Percentiles rank a stretch among this genome's conserved stretches.
Evolutionary conservation across 345 rosid species (phyloP).

Genomic region (Eucalyptus camaldulensis): DNA sequence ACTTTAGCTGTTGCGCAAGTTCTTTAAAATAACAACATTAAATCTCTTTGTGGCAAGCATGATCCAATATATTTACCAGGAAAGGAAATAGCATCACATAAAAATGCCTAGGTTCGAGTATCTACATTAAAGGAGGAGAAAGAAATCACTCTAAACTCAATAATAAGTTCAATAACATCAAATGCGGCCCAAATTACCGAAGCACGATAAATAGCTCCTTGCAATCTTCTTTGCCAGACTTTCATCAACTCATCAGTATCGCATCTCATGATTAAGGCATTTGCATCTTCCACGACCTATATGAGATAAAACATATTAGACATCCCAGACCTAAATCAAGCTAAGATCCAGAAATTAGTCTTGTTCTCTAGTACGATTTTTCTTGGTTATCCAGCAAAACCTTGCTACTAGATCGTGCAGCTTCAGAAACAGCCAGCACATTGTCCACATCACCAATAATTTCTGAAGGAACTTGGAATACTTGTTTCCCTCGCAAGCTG

Average conservation of each 20-base stretch:
- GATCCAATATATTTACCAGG: neutral
- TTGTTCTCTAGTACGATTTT: neutral
- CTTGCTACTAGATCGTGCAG: constrained; percentile 48
- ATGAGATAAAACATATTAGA: neutral
- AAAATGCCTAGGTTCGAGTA: neutral
- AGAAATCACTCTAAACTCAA: neutral
- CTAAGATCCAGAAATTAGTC: neutral
- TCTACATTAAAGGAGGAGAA: neutral
- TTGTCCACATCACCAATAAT: constrained; percentile 57
- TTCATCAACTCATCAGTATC: constrained; percentile 62
- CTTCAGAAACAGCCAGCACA: constrained; percentile 69
- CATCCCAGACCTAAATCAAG: neutral
- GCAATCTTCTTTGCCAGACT: constrained; percentile 82
- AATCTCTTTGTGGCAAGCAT: neutral
- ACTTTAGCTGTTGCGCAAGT: neutral
- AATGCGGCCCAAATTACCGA: constrained; percentile 34
- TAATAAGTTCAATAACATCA: neutral
- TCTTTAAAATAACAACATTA: neutral
- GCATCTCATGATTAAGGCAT: constrained; percentile 56
- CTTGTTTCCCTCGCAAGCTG: constrained; percentile 86
- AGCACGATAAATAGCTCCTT: constrained; percentile 77
- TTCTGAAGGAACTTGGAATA: constrained; percentile 54
- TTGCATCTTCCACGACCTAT: constrained; percentile 80
- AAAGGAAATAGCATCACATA: neutral
- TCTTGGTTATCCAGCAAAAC: constrained; percentile 9